Base-by-base conservation (phyloP, 2,329 filamentous ascomycete genomes). In the Pseudogymnoascus sp. region DNA sequence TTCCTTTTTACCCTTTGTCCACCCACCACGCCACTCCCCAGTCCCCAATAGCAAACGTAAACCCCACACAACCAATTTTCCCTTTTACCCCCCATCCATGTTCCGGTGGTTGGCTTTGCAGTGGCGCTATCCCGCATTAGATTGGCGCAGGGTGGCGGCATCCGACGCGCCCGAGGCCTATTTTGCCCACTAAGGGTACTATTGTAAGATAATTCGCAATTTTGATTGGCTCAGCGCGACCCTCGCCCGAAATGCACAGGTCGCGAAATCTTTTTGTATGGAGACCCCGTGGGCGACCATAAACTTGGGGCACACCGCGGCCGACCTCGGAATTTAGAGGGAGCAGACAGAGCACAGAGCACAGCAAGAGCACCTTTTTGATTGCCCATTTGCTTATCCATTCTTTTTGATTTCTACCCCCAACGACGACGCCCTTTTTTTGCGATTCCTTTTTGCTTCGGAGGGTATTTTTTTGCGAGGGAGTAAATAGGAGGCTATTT, bases 181-280 rank as follows among this genome's bases (percentile, higher is more conserved):
- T 23, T 25, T 4, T 16, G 0, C 3, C 12, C 42, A 22, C 42
- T 12, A 16, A 11, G n/a, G 45, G 45, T 52, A 52, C 19, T 19
- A 19, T 19, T 19, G 19, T 19, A 19, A 19, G 33, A 52, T n/a
- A 52, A 4, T 19, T n/a, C n/a, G 8, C 1, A 0, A 1, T 1
- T 30, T 4, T 52, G 9, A 52, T 52, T 52, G 45, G 45, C 4
- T 2, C 25, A 52, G 3, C 14, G 42, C 23, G 14, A 30, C 25
- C 25, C n/a, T 19, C 25, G 23, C 25, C 25, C 3, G 23, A 16
- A 52, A 52, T 36, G 42, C 42, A 49, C 42, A 28, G 42, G 42
- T 33, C 45, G 45, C 45, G 45, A 52, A 52, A 52, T 52, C 45
- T 52, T 52, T 52, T 52, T 52, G 45, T 52, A 33, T 52, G 45